Conservation (phyloP, 148 eudicot species). For the Rhododendron simsii region DNA sequence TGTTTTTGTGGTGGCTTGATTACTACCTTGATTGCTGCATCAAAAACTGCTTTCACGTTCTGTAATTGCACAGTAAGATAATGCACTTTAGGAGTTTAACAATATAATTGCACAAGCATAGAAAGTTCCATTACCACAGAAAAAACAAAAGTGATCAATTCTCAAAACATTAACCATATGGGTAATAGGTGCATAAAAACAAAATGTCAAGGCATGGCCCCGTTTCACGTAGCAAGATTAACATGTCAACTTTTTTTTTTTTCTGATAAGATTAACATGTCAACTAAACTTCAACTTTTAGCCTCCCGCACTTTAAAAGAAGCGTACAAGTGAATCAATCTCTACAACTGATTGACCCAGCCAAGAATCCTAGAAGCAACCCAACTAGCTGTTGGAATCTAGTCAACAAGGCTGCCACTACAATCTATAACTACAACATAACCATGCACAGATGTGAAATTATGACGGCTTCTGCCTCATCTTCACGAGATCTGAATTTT, state of each 20-base stretch:
- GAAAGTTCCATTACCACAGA: background rate
- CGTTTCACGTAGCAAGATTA: background rate
- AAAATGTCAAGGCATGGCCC: background rate
- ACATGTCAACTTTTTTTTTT: background rate
- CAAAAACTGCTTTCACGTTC: slow-evolving; percentile 98
- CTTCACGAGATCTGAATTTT: background rate
- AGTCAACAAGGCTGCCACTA: background rate
- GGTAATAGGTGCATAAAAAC: background rate
- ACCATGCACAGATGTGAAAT: background rate
- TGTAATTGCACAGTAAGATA: slow-evolving; percentile 20
- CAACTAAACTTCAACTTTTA: background rate
- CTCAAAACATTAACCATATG: background rate
- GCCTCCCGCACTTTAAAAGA: background rate
- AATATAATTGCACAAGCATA: background rate
- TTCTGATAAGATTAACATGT: background rate
- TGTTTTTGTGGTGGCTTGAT: slow-evolving; percentile 89
- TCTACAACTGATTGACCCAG: background rate
- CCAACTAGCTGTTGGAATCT: background rate
- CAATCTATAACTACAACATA: background rate
- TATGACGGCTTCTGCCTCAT: background rate
- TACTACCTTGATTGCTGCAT: slow-evolving; percentile 91
- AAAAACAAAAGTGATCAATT: background rate
- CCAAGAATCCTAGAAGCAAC: background rate
- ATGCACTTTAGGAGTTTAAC: background rate
- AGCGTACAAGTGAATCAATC: background rate